Evolutionary conservation across 2,329 filamentous ascomycete genomes (phyloP).

Genomic region (Paecilomyces sp.): DNA sequence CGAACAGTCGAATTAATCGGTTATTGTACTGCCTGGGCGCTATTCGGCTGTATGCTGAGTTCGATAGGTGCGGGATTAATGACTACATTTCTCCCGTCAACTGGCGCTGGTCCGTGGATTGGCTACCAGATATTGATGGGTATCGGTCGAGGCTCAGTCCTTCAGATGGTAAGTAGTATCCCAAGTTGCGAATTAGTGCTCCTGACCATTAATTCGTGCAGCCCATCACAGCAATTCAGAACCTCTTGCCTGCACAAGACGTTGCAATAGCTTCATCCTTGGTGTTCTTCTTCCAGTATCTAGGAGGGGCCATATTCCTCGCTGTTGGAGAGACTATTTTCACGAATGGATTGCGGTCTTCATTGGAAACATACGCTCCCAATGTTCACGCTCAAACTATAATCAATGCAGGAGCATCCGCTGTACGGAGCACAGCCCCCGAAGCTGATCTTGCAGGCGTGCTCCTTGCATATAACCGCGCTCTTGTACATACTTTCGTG

Average conservation of each 20-base stretch:
- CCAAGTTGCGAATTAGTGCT: background rate
- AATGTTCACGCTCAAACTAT: background rate
- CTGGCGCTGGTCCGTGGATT: slow-evolving; percentile 16
- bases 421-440: background rate
- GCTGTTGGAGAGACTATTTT: background rate
- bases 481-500: background rate
- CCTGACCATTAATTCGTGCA: background rate
- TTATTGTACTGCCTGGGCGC: background rate
- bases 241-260: background rate
- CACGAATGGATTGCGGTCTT: background rate
- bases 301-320: background rate
- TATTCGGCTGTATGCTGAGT: background rate
- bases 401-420: background rate
- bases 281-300: background rate
- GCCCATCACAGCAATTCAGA: background rate
- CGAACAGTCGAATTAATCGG: background rate
- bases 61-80: slow-evolving; percentile 18
- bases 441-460: background rate
- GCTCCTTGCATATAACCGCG: background rate
- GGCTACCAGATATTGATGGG: slow-evolving; percentile 24
- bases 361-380: background rate
- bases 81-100: slow-evolving; percentile 19
- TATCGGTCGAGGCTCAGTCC: slow-evolving; percentile 16
- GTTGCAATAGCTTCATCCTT: background rate
- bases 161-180: slow-evolving; percentile 13